Base-by-base conservation (phyloP, 2,329 filamentous ascomycete species). In the Fusarium neocosmosporiellum region DNA sequence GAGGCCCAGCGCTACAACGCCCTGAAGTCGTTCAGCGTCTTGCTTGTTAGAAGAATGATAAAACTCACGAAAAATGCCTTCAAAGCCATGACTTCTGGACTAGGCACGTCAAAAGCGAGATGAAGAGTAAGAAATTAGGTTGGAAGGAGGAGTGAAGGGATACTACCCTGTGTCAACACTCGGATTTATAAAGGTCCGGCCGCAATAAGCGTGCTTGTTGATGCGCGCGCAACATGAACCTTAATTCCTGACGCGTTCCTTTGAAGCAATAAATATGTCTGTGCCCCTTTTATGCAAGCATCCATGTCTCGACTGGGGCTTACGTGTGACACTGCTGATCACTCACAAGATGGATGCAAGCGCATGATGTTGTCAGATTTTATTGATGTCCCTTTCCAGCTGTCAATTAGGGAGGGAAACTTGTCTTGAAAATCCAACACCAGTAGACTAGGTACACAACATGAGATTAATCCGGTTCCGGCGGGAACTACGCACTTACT, bases 1-100 rank as follows among this genome's bases (percentile, higher is more conserved):
- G 13, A 67, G 16, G 13, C 64, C 71, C 11, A 73, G 8, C 36
- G 69, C 29, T 16, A 72, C 5, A 11, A 74, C 57, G 3, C n/a
- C 31, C 71, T 73, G 16, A 0, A n/a, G 2, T 3, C 5, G 2
- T 5, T 73, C 34, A 48, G 60, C 2, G 27, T 4, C 1, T 9
- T 27, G 24, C 8, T 27, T 46, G 8, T 27, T 24, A 18, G 9
- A 5, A 5, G 4, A 13, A 18, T 3, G 27, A 3, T 0, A 0
- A 7, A 16, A 3, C 63, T 59, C 54, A 71, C 70, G 4, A 73
- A 34, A 27, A 73, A 33, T 13, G 63, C 60, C 46, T 31, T 67
- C 8, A 53, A 33, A 46, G 63, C 31, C 70, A 72, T 72, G 7
- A 18, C 43, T 66, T n/a, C 9, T 14, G 9, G 16, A 31, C 11